Base-by-base conservation (phyloP, 768 basidiomycete species). In the Amanita pseudoporphyria region DNA sequence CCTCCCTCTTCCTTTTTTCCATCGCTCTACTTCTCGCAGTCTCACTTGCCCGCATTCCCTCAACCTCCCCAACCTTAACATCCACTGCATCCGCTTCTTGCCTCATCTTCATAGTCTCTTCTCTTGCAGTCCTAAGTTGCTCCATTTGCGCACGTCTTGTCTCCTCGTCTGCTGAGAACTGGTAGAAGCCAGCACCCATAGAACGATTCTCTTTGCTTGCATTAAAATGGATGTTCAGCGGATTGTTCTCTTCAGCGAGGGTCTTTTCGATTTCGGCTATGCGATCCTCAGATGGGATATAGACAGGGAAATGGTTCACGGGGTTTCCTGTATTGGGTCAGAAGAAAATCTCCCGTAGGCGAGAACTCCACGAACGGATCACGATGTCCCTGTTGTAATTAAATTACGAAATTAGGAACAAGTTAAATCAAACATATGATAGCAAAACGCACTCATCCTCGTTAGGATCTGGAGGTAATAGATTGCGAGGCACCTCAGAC, bases 131-230 rank as follows among this genome's bases (percentile, higher is more conserved):
- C 51, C 74, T 78, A 10, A 98, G 68, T 49, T 86, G 87, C 50
- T 88, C 88, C 90, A 94, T 88, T 62, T 97, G 84, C 44, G 71
- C 68, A 54, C 68, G 69, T 37, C 96, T 73, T 24, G 77, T 79
- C 55, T 87, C 86, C 58, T 92, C 89, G 57, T 96, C 91, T 2
- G 63, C 76, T 10, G 90, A 89, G 65, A 98, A 94, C 61, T 89
- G 86, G 64, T 95, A 96, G 66, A 87, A 90, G 1, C 80, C 93
- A 1, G 95, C 94, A 38, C 88, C 96, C 63, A 84, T 85, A 10
- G 86, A 79, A 13, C 96, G 87, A 16, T 87, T 82, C 66, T 99
- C 95, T 45, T 66, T 69, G 0, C 78, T 73, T 0, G 89, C 78
- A 61, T 97, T 88, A 61, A 90, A 99, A 63, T 96, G 91, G 2